phyloP scores from a whole-genome alignment of 495 filamentous ascomycete genomes.

The Astrothelium subdiscretum region DNA sequence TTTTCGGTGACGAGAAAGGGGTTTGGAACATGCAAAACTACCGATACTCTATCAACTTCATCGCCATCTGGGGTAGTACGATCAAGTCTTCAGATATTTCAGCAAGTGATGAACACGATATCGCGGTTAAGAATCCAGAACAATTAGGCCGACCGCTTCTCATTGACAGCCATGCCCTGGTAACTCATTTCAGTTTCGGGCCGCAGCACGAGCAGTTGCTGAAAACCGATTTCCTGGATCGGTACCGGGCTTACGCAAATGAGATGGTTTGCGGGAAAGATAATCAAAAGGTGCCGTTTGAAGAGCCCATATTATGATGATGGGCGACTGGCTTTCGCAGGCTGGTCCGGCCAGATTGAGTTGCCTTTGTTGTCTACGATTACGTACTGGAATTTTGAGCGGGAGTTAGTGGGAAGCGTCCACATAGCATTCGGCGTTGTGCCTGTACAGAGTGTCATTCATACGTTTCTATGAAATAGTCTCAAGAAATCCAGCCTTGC shows the following conservation, averaged over 20 bases:
- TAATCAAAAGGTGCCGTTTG: neutral
- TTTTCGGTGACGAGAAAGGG: constrained; percentile 24
- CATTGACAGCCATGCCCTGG: constrained; percentile 39
- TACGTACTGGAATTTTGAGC: neutral
- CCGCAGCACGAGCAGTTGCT: constrained; percentile 31
- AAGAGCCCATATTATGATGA: neutral
- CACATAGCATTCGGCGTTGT: neutral
- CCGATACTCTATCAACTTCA: neutral
- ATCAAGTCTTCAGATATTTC: neutral
- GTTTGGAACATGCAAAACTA: constrained; percentile 1
- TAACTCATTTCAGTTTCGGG: constrained; percentile 37
- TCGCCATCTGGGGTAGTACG: neutral
- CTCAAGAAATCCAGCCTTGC: too few species aligned
- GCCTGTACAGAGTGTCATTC: neutral
- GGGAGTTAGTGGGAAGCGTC: neutral
- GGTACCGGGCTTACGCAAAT: constrained; percentile 41
- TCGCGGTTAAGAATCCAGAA: neutral
- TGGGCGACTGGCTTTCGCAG: too few species aligned
- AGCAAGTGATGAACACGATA: neutral
- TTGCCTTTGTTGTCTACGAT: too few species aligned
- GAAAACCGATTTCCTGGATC: constrained; percentile 39
- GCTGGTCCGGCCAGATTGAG: too few species aligned
- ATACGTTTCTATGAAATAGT: too few species aligned
- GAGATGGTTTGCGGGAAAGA: constrained; percentile 31
- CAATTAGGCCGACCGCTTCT: constrained; percentile 11